Base-by-base conservation (phyloP, 108 stramenopile genomes). In the Skeletonema potamos region DNA sequence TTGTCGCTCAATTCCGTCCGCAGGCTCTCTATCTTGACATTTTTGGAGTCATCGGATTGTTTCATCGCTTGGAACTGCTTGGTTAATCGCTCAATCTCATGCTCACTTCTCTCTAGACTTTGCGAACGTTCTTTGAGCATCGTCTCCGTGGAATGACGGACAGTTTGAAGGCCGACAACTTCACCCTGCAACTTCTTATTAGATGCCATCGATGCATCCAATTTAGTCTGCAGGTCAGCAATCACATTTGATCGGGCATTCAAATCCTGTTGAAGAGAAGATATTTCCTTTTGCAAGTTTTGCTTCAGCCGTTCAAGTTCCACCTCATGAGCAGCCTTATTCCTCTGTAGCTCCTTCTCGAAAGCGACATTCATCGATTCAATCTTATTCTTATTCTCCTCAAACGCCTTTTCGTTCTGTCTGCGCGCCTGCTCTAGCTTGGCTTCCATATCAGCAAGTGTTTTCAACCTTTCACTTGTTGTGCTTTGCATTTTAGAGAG, bases 51-150 rank as follows among this genome's bases (percentile, higher is more conserved):
- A 62, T 67, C 61, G 20, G 64, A 54, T 18, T 72, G 33, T 18
- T 55, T 48, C 27, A 39, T 7, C 15, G n/a, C 27, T 58, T 56
- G 32, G 30, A 79, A 57, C 27, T 62, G 62, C 28, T 46, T 48
- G 34, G 39, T 72, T 54, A 79, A 66, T 26, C 71, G 70, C 26
- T 72, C 69, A 39, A 71, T 63, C 66, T 78, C 77, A 46, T 58
- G 56, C 36, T 65, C 54, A 6, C 58, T 30, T 28, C 27, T 20
- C 54, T 70, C 33, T 8, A 78, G 64, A 59, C 66, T 65, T 17
- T 58, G 62, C 18, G 65, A 65, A 26, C 48, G 43, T 48, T 71
- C 61, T 15, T 62, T 72, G 15, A 72, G 58, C 44, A 55, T 33
- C 29, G 54, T 29, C 17, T 72, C 66, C 0, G 77, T 51, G 11